Conservation (phyloP, 176 grass and related monocot species). For the Musa troglodytarum region DNA sequence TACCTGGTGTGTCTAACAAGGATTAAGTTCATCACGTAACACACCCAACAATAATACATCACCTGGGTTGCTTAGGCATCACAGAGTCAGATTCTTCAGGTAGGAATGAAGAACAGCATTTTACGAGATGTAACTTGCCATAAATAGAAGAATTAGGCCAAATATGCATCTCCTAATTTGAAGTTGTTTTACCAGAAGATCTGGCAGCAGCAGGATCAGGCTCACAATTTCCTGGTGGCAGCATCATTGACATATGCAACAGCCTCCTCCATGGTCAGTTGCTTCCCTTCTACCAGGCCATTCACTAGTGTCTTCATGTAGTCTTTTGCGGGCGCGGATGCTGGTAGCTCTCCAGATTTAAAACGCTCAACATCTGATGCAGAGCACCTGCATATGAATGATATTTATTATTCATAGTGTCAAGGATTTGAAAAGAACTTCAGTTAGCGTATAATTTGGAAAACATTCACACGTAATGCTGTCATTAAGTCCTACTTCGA, state of each 20-base stretch:
- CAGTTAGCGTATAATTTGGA: not conserved
- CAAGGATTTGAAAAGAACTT: not conserved
- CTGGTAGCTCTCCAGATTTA: conserved; percentile 42
- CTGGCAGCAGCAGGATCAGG: not conserved
- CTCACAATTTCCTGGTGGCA: conserved; percentile 35
- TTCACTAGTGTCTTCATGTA: conserved; percentile 54
- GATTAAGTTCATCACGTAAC: too few species aligned
- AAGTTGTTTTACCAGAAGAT: too few species aligned
- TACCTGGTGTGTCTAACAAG: too few species aligned
- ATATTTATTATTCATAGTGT: too few species aligned
- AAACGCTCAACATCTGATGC: conserved; percentile 45
- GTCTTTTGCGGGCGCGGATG: conserved; percentile 42
- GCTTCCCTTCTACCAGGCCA: conserved; percentile 72
- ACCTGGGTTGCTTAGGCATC: too few species aligned
- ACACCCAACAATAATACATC: too few species aligned
- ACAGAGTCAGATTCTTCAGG: too few species aligned
- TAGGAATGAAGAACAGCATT: too few species aligned
- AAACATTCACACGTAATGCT: not conserved
- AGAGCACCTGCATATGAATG: conserved; percentile 38
- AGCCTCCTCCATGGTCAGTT: conserved; percentile 42
- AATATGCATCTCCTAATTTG: too few species aligned
- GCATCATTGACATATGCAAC: conserved; percentile 45
- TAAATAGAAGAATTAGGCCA: not conserved
- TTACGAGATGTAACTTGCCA: too few species aligned
- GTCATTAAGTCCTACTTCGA: too few species aligned